Percentiles rank a stretch among this genome's conserved stretches.
Conservation (phyloP, 805 yeast species). For the Yarrowia sp. region DNA sequence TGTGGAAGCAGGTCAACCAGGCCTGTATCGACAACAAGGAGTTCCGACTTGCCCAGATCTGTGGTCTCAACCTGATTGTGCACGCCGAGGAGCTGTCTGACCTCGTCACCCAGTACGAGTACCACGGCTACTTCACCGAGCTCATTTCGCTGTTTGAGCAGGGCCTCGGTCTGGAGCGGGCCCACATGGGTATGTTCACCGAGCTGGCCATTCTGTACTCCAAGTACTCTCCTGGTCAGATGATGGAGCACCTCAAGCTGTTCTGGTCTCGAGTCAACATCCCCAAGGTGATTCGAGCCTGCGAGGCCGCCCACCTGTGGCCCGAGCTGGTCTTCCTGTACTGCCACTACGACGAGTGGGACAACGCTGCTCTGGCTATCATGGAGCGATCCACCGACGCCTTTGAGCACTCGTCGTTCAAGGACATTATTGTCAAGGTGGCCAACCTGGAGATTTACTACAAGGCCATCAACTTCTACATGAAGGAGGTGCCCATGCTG, state of each 20-base stretch:
- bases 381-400: constrained; percentile 92
- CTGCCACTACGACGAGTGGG: constrained; percentile 99
- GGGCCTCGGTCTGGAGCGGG: constrained; percentile 94
- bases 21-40: constrained; percentile 95
- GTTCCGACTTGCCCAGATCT: constrained; percentile 95
- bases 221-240: constrained; percentile 83
- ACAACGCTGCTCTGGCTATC: constrained; percentile 94
- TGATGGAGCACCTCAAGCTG: constrained; percentile 93
- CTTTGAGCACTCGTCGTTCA: constrained; percentile 90
- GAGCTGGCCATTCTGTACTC: constrained; percentile 89
- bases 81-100: constrained; percentile 97
- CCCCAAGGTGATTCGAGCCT: constrained; percentile 93
- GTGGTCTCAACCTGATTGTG: constrained; percentile 94
- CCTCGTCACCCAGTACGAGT: constrained; percentile 81
- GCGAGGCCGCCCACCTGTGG: constrained; percentile 92
- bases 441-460: constrained; percentile 95
- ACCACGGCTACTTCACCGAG: constrained; percentile 87
- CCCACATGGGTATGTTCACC: constrained; percentile 99
- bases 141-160: constrained; percentile 89
- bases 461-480: constrained; percentile 93
- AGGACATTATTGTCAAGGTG: constrained; percentile 91
- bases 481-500: constrained; percentile 86
- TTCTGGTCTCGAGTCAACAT: constrained; percentile 98
- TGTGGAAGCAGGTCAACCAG: constrained; percentile 96
- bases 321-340: constrained; percentile 93